Evolutionary conservation across 148 eudicot genomes (phyloP), one percentile per base, ranked within the genome.

Genomic region (Oxyria digyna): DNA sequence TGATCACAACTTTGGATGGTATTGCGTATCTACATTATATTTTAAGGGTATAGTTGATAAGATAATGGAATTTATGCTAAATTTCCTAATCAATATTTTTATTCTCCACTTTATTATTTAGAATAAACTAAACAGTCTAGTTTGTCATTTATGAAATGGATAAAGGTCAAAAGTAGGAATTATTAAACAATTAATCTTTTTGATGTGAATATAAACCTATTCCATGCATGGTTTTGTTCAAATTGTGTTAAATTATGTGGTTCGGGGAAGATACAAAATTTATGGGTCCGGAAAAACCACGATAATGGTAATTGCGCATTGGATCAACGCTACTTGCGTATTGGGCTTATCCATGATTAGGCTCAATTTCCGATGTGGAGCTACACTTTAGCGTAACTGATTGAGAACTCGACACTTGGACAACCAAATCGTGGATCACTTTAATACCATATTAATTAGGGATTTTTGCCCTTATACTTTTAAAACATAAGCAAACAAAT

Each of bases 51-150:
- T n/a, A 52, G 11, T 21, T 52, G 62, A 52, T 52, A 52, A 52
- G 62, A 52, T 52, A 21, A 52, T 52, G 31, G 62, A 52, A 52
- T 52, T 52, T 23, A 52, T 52, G 59, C 59, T 9, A 52, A 21
- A 21, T 52, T 52, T 23, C 59, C 1, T 23, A 4, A 8, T 29
- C 62, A 1, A 3, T 52, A 21, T 52, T 20, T n/a, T 4, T 49
- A 52, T 52, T 24, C 62, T 24, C 62, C 62, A 52, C 15, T 9
- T 52, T 52, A 8, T 10, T 3, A 17, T 3, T 18, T 1, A n/a
- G n/a, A 46, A n/a, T n/a, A 46, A 17, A 46, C 17, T 46, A n/a
- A 0, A n/a, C 7, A 46, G 21, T 10, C 5, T 52, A 52, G 1
- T 52, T 52, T 52, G 27, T 23, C 62, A 49, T 52, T 11, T 52